Conservation (phyloP, 1,284 basidiomycete genomes). For the Irpex sp. region DNA sequence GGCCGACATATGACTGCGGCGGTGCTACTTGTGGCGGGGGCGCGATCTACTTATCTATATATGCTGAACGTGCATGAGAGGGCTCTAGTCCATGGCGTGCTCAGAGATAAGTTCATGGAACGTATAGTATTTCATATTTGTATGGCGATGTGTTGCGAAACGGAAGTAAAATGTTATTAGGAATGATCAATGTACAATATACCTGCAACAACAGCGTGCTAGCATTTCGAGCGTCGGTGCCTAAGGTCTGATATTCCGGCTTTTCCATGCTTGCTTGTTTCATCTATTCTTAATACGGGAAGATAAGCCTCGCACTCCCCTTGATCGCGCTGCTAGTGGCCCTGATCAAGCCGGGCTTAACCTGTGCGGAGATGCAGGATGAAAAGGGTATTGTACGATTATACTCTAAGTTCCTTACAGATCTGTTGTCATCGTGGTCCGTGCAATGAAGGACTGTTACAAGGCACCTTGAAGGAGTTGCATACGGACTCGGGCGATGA, state of each 20-base stretch:
- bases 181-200: background rate
- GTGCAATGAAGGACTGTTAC: too few species aligned
- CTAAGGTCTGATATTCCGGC: background rate
- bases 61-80: background rate
- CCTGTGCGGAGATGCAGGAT: too few species aligned
- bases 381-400: too few species aligned
- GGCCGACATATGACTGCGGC: background rate
- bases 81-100: background rate
- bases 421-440: too few species aligned
- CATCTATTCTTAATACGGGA: background rate
- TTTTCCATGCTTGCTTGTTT: background rate
- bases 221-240: background rate
- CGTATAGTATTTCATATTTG: background rate
- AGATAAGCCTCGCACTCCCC: background rate
- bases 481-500: too few species aligned
- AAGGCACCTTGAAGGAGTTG: too few species aligned
- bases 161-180: background rate
- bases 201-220: background rate
- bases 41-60: background rate
- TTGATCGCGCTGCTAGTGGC: too few species aligned
- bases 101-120: background rate
- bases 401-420: too few species aligned
- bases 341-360: too few species aligned
- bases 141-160: background rate
- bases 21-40: background rate